Evolutionary conservation across 495 filamentous ascomycete species (phyloP), one percentile per base, ranked within the genome.

Genomic region (Lasiosphaeris hirsuta): DNA sequence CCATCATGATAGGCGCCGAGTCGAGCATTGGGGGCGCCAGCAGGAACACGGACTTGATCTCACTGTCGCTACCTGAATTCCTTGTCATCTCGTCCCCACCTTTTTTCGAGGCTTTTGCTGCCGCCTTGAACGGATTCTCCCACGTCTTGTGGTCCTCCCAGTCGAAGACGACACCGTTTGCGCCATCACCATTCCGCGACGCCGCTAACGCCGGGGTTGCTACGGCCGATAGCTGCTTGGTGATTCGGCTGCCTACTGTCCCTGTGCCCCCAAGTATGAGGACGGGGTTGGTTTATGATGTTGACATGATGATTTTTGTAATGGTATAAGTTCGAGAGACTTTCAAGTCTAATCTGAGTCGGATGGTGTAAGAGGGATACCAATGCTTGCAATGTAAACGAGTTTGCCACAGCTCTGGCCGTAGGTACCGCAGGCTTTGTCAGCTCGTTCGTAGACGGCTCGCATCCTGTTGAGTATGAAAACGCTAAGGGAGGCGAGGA

Each of bases 241-340:
- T 75, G 17, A 80, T 67, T 35, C 74, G 72, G 41, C 66, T 65
- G 42, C 74, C 72, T 13, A 78, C 67, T 37, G 77, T 81, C 57
- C 79, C 78, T 11, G 72, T 77, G 49, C 78, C 80, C 43, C 79
- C 80, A 3, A 73, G 65, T 10, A 83, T 57, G 14, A 83, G 68
- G 60, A 82, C 58, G 39, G 63, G 53, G 51, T 30, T 30, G 23
- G 23, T 15, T 40, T 17, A 10, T 37, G 13, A 9, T 5, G 36
- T 51, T 4, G 36, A 23, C 36, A 40, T 51, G 23, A 5, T 30
- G 23, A 5, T 30, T 30, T 30, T 5, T 2, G n/a, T n/a, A n/a
- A n/a, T n/a, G 23, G 23, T 30, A 30, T 30, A 5, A 2, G 23
- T 30, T 2, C 23, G 23, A 30, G 2, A 30, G 2, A 30, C 23